Evolutionary conservation across 371 early-diverging fungal genomes (phyloP).

Genomic region (Rhizopus stolonifer): DNA sequence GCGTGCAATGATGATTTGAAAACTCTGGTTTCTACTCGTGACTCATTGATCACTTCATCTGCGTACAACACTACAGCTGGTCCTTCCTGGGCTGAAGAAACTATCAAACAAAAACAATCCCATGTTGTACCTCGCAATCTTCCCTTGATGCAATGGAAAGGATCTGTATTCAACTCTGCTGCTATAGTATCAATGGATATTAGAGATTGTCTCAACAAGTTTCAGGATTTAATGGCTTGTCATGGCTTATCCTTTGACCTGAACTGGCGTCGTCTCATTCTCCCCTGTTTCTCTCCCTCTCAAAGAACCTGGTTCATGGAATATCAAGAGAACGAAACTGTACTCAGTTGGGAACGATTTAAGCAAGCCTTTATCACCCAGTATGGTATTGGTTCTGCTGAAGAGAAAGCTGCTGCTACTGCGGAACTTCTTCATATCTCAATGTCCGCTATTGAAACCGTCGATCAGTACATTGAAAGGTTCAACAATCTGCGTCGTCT

Average conservation of each 20-base stretch:
- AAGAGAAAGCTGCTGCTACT: slow-evolving; percentile 1
- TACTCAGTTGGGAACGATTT: slow-evolving; percentile 2
- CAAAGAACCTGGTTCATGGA: slow-evolving; percentile 5
- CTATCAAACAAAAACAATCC: too few species aligned
- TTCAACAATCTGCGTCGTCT: slow-evolving; percentile 10
- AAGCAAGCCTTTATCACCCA: not conserved
- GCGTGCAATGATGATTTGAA: too few species aligned
- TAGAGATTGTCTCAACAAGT: too few species aligned
- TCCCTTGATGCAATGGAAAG: too few species aligned
- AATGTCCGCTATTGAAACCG: not conserved
- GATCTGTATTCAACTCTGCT: too few species aligned
- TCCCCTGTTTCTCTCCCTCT: not conserved
- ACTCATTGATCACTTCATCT: too few species aligned
- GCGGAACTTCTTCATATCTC: not conserved
- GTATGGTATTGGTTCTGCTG: not conserved
- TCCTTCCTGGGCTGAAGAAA: too few species aligned
- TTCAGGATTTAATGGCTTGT: slow-evolving; percentile 9
- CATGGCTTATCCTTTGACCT: not conserved
- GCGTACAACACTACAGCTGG: too few species aligned
- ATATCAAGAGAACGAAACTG: not conserved
- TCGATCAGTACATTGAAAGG: slow-evolving; percentile 7
- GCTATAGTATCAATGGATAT: too few species aligned
- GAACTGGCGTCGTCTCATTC: slow-evolving; percentile 6
- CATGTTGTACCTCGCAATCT: too few species aligned
- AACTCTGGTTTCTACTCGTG: too few species aligned